A percentile compares a stretch with the other conserved stretches of the same genome.
Evolutionary conservation across 768 basidiomycete species (phyloP).

Genomic region (Filobasidium floriforme): DNA sequence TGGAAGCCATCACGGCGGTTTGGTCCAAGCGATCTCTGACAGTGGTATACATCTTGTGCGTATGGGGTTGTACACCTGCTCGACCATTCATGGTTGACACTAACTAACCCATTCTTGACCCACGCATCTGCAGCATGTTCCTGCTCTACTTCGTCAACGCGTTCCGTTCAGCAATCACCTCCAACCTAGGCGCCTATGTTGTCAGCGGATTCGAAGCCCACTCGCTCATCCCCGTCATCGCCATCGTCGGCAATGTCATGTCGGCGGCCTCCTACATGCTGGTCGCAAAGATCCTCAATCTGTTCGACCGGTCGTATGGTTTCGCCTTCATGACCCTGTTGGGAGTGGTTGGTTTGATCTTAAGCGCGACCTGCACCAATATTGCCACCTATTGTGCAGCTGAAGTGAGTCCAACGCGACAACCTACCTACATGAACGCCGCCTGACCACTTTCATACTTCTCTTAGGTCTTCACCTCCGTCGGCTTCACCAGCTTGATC

Average conservation of each 20-base stretch:
- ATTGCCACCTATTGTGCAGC: slow-evolving; percentile 35
- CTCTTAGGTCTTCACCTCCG: slow-evolving; percentile 27
- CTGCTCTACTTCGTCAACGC: slow-evolving; percentile 32
- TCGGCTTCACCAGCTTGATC: slow-evolving; percentile 35
- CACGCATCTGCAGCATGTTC: slow-evolving; percentile 24
- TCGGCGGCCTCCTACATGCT: slow-evolving; percentile 30
- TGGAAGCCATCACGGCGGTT: slow-evolving; percentile 26
- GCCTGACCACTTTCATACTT: background rate
- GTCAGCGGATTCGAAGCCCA: slow-evolving; percentile 30
- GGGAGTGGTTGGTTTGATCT: slow-evolving; percentile 31
- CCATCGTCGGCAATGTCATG: slow-evolving; percentile 28
- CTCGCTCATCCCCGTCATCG: slow-evolving; percentile 35
- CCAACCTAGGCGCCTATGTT: slow-evolving; percentile 28
- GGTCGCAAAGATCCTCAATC: slow-evolving; percentile 29
- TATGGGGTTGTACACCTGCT: background rate
- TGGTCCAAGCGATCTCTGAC: slow-evolving; percentile 25
- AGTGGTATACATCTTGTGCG: slow-evolving; percentile 26
- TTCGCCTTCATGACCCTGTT: slow-evolving; percentile 23
- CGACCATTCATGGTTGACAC: background rate
- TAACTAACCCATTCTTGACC: background rate
- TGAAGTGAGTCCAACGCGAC: slow-evolving; percentile 25
- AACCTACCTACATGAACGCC: background rate
- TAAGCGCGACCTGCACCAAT: slow-evolving; percentile 30
- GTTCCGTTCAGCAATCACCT: slow-evolving; percentile 30
- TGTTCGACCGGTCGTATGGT: slow-evolving; percentile 30